Conservation (phyloP, 805 yeast genomes). For the Ogataea neopini region DNA sequence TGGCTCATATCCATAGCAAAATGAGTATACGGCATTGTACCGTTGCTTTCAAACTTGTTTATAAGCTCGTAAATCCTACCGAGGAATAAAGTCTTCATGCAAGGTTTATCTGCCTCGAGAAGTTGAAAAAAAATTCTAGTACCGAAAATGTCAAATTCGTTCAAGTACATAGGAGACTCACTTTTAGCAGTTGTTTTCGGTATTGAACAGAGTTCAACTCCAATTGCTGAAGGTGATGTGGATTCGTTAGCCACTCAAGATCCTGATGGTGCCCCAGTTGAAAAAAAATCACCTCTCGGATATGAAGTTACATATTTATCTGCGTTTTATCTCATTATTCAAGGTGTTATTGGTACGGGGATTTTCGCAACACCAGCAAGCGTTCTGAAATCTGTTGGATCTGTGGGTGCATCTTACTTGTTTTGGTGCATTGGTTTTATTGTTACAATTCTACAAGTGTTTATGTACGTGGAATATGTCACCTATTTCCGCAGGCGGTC, state of each 20-base stretch:
- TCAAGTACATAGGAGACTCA: background rate
- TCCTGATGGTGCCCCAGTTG: constrained; percentile 43
- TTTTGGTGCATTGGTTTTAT: constrained; percentile 45
- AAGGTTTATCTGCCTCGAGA: background rate
- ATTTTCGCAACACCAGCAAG: constrained; percentile 71
- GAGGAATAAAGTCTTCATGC: background rate
- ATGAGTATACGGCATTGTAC: background rate
- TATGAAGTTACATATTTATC: constrained; percentile 38
- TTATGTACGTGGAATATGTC: constrained; percentile 43
- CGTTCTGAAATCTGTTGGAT: constrained; percentile 48
- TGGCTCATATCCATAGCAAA: constrained; percentile 1
- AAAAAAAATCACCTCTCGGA: constrained; percentile 33
- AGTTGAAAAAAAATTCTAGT: background rate
- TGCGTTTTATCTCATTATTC: constrained; percentile 65
- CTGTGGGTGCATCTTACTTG: constrained; percentile 44
- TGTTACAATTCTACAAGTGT: constrained; percentile 39
- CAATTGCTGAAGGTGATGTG: background rate
- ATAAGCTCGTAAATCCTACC: background rate
- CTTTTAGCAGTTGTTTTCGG: constrained; percentile 2
- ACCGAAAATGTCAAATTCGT: background rate
- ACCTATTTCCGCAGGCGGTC: constrained; percentile 54
- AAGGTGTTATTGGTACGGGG: constrained; percentile 76
- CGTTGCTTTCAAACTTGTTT: background rate
- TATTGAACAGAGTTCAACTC: background rate
- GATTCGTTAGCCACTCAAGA: constrained; percentile 11